phyloP scores from a whole-genome alignment of 805 yeast species.

The Lipomyces kockii region DNA sequence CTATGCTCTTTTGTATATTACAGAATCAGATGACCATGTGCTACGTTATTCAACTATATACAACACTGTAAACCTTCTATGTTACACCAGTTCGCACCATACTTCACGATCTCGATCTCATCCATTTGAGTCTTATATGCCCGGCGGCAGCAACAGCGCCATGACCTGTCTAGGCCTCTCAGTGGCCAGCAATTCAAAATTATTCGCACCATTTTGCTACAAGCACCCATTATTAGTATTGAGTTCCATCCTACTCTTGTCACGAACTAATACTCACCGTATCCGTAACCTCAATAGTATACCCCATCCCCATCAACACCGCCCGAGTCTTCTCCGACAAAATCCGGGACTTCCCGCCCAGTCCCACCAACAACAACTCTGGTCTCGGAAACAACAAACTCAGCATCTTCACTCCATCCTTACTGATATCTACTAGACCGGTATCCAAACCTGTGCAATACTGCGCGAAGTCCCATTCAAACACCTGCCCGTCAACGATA shows the following conservation, averaged over 20 bases:
- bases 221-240: not conserved
- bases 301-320: slow-evolving; percentile 61
- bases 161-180: slow-evolving; percentile 78
- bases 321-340: slow-evolving; percentile 60
- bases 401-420: slow-evolving; percentile 54
- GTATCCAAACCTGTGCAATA: slow-evolving; percentile 53
- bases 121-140: slow-evolving; percentile 46
- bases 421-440: slow-evolving; percentile 60
- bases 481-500: slow-evolving; percentile 54
- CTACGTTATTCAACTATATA: not conserved
- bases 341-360: slow-evolving; percentile 66
- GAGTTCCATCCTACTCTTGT: not conserved
- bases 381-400: slow-evolving; percentile 73
- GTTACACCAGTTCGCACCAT: not conserved
- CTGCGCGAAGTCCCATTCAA: slow-evolving; percentile 57
- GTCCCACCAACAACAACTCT: slow-evolving; percentile 71
- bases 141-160: slow-evolving; percentile 73
- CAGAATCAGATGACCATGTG: too few relatives aligned
- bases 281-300: slow-evolving; percentile 71
- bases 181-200: slow-evolving; percentile 75
- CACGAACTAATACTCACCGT: slow-evolving; percentile 47
- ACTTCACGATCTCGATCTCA: not conserved
- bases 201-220: slow-evolving; percentile 61
- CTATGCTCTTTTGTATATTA: not conserved
- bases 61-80: not conserved